Conservation (phyloP, 2,329 filamentous ascomycete genomes). For the Paecilomyces sp. region DNA sequence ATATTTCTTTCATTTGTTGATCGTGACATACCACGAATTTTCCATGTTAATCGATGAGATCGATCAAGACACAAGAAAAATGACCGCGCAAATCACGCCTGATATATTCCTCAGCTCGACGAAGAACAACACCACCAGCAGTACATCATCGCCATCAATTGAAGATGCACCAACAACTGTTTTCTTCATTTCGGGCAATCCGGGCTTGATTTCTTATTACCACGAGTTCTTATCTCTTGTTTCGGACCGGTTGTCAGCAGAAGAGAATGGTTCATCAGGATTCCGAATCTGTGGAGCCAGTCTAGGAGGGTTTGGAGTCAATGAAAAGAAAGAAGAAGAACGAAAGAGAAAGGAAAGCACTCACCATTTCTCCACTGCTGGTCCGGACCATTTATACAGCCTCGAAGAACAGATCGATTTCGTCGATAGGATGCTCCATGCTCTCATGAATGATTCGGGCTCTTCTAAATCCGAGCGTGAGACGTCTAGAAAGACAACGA, state of each 20-base stretch:
- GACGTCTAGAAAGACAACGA: neutral
- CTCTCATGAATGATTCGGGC: constrained; percentile 21
- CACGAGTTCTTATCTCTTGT: constrained; percentile 35
- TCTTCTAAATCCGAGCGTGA: neutral
- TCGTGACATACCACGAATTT: neutral
- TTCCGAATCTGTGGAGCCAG: constrained; percentile 28
- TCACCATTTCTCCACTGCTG: no score
- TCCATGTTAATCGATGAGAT: neutral
- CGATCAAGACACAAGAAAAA: constrained; percentile 7
- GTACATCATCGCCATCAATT: neutral
- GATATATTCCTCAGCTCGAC: constrained; percentile 23
- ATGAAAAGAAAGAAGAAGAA: constrained; percentile 3
- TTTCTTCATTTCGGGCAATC: constrained; percentile 46
- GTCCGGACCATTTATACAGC: constrained; percentile 18
- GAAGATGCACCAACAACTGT: constrained; percentile 16
- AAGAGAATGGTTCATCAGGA: neutral
- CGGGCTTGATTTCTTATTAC: constrained; percentile 45
- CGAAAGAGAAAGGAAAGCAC: neutral
- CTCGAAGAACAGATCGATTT: constrained; percentile 46
- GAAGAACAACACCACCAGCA: constrained; percentile 4
- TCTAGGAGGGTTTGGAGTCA: constrained; percentile 27
- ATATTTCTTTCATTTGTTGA: no score
- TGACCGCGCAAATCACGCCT: constrained; percentile 16
- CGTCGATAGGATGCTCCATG: constrained; percentile 36
- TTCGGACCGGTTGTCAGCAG: constrained; percentile 11